These are phyloP conservation scores for Drechslerella stenobrocha DNA, from an alignment of 2,329 filamentous ascomycete genomes.

Conservation along the genomic window DNA sequence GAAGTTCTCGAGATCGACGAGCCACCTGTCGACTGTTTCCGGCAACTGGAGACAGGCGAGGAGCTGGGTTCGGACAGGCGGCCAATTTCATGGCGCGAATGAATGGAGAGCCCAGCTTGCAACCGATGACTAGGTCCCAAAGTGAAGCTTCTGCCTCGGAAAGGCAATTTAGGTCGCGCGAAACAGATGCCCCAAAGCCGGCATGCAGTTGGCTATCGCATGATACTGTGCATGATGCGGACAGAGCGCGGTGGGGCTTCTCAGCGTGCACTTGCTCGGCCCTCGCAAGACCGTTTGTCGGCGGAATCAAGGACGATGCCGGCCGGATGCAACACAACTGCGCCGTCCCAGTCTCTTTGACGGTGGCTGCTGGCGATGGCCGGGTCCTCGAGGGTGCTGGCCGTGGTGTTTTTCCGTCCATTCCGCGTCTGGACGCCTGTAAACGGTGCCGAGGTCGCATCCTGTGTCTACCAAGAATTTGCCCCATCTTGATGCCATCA, in stretches of 20 bases:
- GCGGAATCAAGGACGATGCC: conserved; percentile 19
- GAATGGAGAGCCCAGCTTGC: conserved; percentile 10
- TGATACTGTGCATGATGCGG: conserved; percentile 30
- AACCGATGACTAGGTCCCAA: conserved; percentile 6
- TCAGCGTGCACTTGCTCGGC: conserved; percentile 1
- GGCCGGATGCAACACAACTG: conserved; percentile 2
- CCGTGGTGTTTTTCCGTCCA: no score
- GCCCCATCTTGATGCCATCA: conserved; percentile 21
- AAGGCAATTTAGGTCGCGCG: conserved; percentile 25
- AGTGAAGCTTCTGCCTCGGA: conserved; percentile 8
- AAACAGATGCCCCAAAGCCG: conserved; percentile 24
- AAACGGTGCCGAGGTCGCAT: conserved; percentile 19
- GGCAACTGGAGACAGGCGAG: conserved; percentile 33
- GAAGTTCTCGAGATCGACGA: conserved; percentile 33
- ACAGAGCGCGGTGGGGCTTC: conserved; percentile 1
- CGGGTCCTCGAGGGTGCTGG: no score
- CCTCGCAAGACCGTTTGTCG: conserved; percentile 30
- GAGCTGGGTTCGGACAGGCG: conserved; percentile 28
- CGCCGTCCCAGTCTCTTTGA: no score
- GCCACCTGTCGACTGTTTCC: conserved; percentile 39
- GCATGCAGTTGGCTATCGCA: conserved; percentile 35
- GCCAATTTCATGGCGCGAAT: conserved; percentile 10
- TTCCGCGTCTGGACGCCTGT: conserved; percentile 4
- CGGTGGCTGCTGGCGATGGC: no score
- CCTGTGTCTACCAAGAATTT: conserved; percentile 1